Percentiles rank a stretch among this genome's conserved stretches.
Evolutionary conservation across 371 early-diverging fungal species (phyloP).

Genomic region (Mucor circinelloides): DNA sequence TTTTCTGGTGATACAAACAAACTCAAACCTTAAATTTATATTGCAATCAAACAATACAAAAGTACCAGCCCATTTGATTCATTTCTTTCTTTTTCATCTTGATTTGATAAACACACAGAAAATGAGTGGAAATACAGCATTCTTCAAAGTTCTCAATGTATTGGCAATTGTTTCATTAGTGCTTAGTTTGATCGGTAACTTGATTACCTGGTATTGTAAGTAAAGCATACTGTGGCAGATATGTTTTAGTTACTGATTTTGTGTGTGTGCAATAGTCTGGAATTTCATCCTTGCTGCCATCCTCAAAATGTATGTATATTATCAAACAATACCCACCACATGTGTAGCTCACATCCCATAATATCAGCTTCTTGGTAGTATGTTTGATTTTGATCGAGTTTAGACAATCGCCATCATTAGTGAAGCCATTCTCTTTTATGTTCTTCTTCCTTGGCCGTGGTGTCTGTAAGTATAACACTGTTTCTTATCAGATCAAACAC

Average conservation of each 20-base stretch:
- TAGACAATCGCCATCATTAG: slow-evolving; percentile 13
- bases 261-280: slow-evolving; percentile 12
- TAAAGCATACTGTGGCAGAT: not conserved
- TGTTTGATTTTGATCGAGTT: slow-evolving; percentile 10
- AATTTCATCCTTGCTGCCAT: slow-evolving; percentile 9
- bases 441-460: slow-evolving; percentile 28
- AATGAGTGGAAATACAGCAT: not conserved
- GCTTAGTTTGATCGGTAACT: slow-evolving; percentile 21
- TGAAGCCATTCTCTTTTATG: slow-evolving; percentile 27
- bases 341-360: not conserved
- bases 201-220: slow-evolving; percentile 12
- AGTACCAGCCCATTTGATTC: not conserved
- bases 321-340: not conserved
- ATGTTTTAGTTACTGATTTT: not conserved
- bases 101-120: not conserved
- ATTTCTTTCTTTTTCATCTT: not conserved
- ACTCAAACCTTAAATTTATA: not conserved
- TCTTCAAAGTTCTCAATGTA: not conserved
- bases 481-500: not conserved
- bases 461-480: slow-evolving; percentile 17
- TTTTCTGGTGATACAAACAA: not conserved
- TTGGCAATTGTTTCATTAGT: slow-evolving; percentile 12
- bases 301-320: slow-evolving; percentile 16
- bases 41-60: not conserved
- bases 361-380: slow-evolving; percentile 9